A percentile compares a stretch with the other conserved stretches of the same genome.
Conservation (phyloP, 2,329 filamentous ascomycete genomes). For the Diaporthe vaccinii region DNA sequence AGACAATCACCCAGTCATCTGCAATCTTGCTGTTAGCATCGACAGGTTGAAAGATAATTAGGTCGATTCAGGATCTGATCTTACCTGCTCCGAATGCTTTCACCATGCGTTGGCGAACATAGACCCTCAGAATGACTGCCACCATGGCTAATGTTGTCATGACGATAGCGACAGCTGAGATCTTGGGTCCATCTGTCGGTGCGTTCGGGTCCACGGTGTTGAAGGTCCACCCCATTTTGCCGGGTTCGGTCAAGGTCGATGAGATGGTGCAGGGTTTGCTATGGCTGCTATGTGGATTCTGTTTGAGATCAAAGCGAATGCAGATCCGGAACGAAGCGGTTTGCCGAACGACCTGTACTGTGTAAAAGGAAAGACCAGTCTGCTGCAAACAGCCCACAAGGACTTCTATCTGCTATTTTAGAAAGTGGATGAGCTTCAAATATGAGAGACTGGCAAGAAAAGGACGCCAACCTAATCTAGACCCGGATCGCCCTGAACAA, state of each 20-base stretch:
- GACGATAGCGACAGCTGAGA: constrained; percentile 48
- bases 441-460: not conserved
- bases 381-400: not conserved
- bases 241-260: not conserved
- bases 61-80: not conserved
- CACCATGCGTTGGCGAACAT: constrained; percentile 51
- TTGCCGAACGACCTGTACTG: constrained; percentile 2
- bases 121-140: constrained; percentile 50
- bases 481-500: constrained; percentile 13
- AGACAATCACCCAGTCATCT: constrained; percentile 51
- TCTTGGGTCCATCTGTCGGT: constrained; percentile 51
- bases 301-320: not conserved
- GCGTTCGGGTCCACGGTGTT: constrained; percentile 50
- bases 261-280: constrained; percentile 2
- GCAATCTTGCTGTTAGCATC: not conserved
- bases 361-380: not conserved
- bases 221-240: constrained; percentile 54
- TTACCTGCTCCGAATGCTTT: constrained; percentile 53
- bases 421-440: constrained; percentile 15
- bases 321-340: constrained; percentile 27
- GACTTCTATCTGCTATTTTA: not conserved
- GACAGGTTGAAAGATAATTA: not conserved
- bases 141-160: constrained; percentile 51
- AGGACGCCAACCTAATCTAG: constrained; percentile 23
- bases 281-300: constrained; percentile 15